These are phyloP conservation scores for Xylariales sp. DNA, from an alignment of 2,329 filamentous ascomycete species.

Conservation along the genomic window DNA sequence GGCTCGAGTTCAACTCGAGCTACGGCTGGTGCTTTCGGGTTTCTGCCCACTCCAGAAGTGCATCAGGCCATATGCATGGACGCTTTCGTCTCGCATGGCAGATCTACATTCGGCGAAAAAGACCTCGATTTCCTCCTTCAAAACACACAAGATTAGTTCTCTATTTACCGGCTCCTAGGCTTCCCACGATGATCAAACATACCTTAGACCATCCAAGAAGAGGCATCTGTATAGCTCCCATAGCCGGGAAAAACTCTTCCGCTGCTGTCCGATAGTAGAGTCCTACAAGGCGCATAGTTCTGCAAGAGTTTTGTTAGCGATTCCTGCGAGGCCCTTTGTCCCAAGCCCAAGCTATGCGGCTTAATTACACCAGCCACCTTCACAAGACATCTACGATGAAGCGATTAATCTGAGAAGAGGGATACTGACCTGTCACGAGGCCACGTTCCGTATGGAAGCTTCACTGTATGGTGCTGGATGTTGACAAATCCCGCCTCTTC, in stretches of 20 bases:
- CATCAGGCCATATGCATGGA: conserved; percentile 31
- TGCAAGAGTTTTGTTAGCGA: conserved; percentile 10
- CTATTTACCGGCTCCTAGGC: background rate
- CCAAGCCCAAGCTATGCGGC: too few species aligned
- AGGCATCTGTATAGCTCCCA: conserved; percentile 34
- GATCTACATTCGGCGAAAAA: conserved; percentile 20
- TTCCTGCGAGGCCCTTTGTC: too few species aligned
- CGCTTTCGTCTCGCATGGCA: conserved; percentile 20
- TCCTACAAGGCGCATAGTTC: conserved; percentile 32
- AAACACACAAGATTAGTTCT: background rate
- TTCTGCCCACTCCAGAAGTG: conserved; percentile 39
- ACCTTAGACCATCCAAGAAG: conserved; percentile 28
- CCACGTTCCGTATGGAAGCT: conserved; percentile 22
- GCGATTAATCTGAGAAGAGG: too few species aligned
- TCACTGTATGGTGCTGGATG: conserved; percentile 15
- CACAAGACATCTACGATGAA: too few species aligned
- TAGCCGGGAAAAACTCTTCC: conserved; percentile 35
- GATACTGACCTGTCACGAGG: conserved; percentile 17
- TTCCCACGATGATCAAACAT: background rate
- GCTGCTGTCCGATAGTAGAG: conserved; percentile 36
- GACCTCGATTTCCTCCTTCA: conserved; percentile 18
- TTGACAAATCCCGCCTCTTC: conserved; percentile 19
- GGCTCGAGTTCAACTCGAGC: background rate
- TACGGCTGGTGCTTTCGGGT: conserved; percentile 14
- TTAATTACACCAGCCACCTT: too few species aligned